Conservation (phyloP, 345 rosid genomes). For the Camelina neglecta region DNA sequence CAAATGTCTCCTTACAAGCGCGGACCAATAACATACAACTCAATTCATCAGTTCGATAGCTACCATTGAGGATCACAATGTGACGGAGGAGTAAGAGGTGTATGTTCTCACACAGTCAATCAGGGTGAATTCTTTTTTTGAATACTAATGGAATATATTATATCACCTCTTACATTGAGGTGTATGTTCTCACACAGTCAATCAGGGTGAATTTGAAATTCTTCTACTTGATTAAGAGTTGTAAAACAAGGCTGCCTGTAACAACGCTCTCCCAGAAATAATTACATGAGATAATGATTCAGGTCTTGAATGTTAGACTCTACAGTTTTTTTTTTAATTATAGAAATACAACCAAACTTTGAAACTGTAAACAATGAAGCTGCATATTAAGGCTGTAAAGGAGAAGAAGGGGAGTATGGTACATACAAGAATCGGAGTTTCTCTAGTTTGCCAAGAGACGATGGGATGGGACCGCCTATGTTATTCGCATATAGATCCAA, state of each 20-base stretch:
- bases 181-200: too few species aligned
- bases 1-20: not conserved
- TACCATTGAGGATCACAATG: not conserved
- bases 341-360: constrained; percentile 1
- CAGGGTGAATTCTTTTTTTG: not conserved
- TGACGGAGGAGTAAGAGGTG: not conserved
- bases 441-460: constrained; percentile 57
- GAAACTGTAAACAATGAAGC: not conserved
- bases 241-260: not conserved
- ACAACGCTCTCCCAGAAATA: not conserved
- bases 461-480: constrained; percentile 59
- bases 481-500: constrained; percentile 80
- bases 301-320: not conserved
- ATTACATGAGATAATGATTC: not conserved
- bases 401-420: not conserved
- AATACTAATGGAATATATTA: too few species aligned
- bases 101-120: not conserved
- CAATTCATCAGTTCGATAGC: not conserved
- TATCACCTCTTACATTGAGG: too few species aligned
- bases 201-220: not conserved
- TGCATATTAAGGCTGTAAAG: not conserved
- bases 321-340: not conserved
- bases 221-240: not conserved
- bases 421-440: constrained; percentile 74
- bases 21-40: not conserved